phyloP scores from a whole-genome alignment of 305 asterid genomes.

The Rubia peregrina region DNA sequence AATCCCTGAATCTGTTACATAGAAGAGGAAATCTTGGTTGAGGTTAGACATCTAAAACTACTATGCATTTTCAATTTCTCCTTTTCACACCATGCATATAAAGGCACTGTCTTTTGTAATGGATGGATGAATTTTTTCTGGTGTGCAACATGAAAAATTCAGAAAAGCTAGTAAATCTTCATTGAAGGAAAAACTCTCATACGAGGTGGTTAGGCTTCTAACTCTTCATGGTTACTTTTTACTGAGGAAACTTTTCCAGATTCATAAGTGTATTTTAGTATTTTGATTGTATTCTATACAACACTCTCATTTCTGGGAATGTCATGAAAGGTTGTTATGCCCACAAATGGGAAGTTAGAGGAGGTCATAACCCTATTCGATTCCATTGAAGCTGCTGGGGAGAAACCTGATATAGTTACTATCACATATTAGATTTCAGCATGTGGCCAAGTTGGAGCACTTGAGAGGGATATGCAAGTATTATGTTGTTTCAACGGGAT shows the following conservation, averaged over 20 bases:
- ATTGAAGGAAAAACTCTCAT: constrained; percentile 68
- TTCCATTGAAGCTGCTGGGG: constrained; percentile 42
- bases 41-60: no score
- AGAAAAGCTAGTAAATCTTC: no score
- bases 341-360: constrained; percentile 40
- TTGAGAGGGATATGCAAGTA: constrained; percentile 47
- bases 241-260: no score
- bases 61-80: no score
- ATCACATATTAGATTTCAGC: constrained; percentile 41
- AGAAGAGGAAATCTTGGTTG: no score
- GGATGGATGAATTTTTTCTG: no score
- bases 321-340: constrained; percentile 61
- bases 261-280: constrained; percentile 27
- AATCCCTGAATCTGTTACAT: no score
- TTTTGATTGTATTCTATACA: constrained; percentile 32
- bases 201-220: constrained; percentile 54
- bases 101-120: no score
- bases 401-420: constrained; percentile 52
- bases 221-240: not conserved
- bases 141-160: no score
- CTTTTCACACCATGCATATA: no score
- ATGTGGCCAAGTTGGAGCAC: constrained; percentile 50
- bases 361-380: constrained; percentile 42
- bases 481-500: constrained; percentile 35
- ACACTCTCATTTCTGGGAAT: constrained; percentile 56